Base-by-base conservation (phyloP, 1,284 basidiomycete genomes). In the Pisolithus thermaeus region DNA sequence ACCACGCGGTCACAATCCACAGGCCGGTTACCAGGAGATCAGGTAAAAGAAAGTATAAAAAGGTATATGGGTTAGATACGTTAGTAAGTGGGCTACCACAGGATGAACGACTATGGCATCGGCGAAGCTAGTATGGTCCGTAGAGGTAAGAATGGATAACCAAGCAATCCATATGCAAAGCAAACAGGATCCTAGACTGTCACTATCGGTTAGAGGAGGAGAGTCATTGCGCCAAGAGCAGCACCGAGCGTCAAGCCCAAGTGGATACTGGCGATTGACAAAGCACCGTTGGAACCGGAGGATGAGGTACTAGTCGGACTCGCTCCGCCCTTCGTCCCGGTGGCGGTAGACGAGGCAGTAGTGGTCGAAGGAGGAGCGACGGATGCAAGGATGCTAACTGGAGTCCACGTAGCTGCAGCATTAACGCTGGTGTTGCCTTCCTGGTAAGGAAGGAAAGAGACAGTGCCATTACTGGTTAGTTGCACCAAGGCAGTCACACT, bases 401-500 rank as follows among this genome's bases (percentile, higher is more conserved):
- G 58, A 27, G 69, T 68, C 81, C 83, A 84, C n/a, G 68, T 59
- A 3, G 79, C 79, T 2, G 66, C 67, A 2, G 72, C 60, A 65
- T 80, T 81, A 36, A 70, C 68, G 6, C 63, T 61, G 5, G 66
- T 64, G 57, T 77, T 75, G 28, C 69, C 72, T 47, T 77, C 67
- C 48, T 70, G 79, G 68, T 83, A 87, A 1, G 83, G 73, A 38
- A 92, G 70, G 74, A 79, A 92, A 46, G 79, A 80, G 39, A 93
- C 74, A 4, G 76, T 70, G 42, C 89, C 90, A 18, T 75, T 71
- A 35, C 80, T 79, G 51, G 82, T 77, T 49, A 93, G 77, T 68
- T 92, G 91, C n/a, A 92, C 83, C 49, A 92, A 77, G 1, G 84
- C 75, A 35, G 70, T 74, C 44, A 78, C 78, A 18, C 84, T 82